Percentiles rank a stretch among this genome's conserved stretches.
Evolutionary conservation across 2,329 filamentous ascomycete species (phyloP).

Genomic region (Biscogniauxia marginata): DNA sequence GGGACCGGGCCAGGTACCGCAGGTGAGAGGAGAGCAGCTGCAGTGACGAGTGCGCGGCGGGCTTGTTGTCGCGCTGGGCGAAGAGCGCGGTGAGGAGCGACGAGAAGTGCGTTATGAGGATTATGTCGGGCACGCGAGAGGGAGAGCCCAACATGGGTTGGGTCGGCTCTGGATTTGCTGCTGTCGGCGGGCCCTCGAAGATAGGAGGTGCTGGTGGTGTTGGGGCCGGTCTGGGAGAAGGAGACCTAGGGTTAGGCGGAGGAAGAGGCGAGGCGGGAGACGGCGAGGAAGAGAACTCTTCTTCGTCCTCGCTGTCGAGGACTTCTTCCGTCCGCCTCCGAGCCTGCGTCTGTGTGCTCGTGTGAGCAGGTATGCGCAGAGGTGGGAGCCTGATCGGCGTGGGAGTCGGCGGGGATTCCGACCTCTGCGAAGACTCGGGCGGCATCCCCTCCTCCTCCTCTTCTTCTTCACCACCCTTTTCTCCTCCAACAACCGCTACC

Average conservation of each 20-base stretch:
- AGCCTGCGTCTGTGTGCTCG: slow-evolving; percentile 1
- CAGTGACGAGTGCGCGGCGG: slow-evolving; percentile 48
- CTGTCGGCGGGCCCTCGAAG: neutral
- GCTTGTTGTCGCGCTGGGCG: slow-evolving; percentile 42
- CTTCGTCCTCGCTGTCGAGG: slow-evolving; percentile 42
- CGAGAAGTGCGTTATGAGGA: slow-evolving; percentile 56
- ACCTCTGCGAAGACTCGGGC: neutral
- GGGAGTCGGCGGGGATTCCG: slow-evolving; percentile 12
- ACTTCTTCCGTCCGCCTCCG: slow-evolving; percentile 31
- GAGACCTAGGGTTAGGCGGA: neutral
- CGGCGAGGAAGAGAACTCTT: slow-evolving; percentile 20
- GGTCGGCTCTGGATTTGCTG: slow-evolving; percentile 1
- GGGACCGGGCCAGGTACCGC: slow-evolving; percentile 43
- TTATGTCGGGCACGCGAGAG: slow-evolving; percentile 39
- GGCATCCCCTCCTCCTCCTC: neutral
- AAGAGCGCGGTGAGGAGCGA: slow-evolving; percentile 52
- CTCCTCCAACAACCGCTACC: no score
- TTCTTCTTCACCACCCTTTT: neutral
- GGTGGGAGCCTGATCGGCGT: slow-evolving; percentile 8
- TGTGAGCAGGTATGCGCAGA: slow-evolving; percentile 10
- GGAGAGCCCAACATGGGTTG: neutral
- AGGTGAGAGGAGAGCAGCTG: slow-evolving; percentile 48
- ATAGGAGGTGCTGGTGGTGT: neutral
- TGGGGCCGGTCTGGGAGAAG: neutral
- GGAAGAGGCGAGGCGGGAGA: neutral